Evolutionary conservation across 108 stramenopile genomes (phyloP).

Genomic region (Cyclotella cryptica): DNA sequence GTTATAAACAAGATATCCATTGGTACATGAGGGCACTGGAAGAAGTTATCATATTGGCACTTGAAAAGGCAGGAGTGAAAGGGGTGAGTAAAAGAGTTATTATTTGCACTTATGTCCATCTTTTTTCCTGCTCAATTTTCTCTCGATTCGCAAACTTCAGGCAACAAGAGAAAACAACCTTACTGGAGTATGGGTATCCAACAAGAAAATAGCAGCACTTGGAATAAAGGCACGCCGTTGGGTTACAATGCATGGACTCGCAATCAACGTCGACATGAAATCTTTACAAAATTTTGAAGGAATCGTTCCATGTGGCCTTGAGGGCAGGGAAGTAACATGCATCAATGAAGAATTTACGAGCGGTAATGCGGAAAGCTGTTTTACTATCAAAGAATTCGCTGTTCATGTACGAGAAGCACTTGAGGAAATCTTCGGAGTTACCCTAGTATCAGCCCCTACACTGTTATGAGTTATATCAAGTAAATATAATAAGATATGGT

Average conservation of each 20-base stretch:
- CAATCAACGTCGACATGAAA: constrained; percentile 87
- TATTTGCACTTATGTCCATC: neutral
- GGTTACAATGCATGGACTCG: constrained; percentile 98
- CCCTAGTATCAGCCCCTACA: constrained; percentile 21
- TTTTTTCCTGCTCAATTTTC: neutral
- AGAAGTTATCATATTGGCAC: constrained; percentile 81
- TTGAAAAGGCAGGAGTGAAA: constrained; percentile 56
- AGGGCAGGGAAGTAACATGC: constrained; percentile 77
- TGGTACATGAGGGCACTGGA: constrained; percentile 97
- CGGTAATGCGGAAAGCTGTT: constrained; percentile 22
- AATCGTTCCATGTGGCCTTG: constrained; percentile 88
- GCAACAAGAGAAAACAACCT: constrained; percentile 66
- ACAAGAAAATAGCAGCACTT: constrained; percentile 92
- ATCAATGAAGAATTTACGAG: constrained; percentile 62
- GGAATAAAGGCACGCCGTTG: constrained; percentile 93
- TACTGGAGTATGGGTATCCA: constrained; percentile 94
- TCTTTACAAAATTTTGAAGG: constrained; percentile 73
- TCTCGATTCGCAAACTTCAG: constrained; percentile 8
- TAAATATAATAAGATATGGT: too few species aligned
- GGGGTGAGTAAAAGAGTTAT: constrained; percentile 33
- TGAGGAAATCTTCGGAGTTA: constrained; percentile 57
- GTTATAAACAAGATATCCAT: constrained; percentile 94
- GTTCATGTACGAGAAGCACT: constrained; percentile 61
- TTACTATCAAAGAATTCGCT: constrained; percentile 68
- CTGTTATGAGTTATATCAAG: neutral